Conservation (phyloP, 1,284 basidiomycete genomes). For the Papiliotrema laurentii region DNA sequence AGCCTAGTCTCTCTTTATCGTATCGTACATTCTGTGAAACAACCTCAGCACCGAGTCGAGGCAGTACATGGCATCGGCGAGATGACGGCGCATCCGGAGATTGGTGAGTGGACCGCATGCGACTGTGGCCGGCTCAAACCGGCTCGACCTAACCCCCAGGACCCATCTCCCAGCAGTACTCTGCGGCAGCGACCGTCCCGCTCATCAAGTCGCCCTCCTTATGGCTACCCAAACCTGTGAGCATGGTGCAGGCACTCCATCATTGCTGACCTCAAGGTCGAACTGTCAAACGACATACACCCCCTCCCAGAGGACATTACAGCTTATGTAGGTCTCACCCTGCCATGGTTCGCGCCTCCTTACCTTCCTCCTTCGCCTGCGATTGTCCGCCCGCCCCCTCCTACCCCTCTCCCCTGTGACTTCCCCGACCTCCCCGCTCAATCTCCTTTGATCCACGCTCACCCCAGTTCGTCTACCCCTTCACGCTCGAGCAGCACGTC, state of each 20-base stretch:
- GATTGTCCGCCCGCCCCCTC: too few species aligned
- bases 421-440: background rate
- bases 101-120: background rate
- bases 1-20: too few species aligned
- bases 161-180: constrained; percentile 58
- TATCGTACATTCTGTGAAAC: too few species aligned
- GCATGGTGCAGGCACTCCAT: constrained; percentile 26
- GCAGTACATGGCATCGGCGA: background rate
- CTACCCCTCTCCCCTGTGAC: too few species aligned
- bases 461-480: constrained; percentile 83
- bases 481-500: constrained; percentile 80
- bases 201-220: constrained; percentile 86
- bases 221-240: constrained; percentile 72
- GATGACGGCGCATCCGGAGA: background rate
- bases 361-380: background rate
- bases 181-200: constrained; percentile 66
- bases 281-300: constrained; percentile 81
- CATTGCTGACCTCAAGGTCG: constrained; percentile 55
- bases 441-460: background rate
- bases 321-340: constrained; percentile 62
- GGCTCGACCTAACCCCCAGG: constrained; percentile 33
- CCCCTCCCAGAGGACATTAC: constrained; percentile 83
- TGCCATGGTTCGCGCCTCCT: background rate
- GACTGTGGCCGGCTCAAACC: too few species aligned
- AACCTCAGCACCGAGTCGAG: too few species aligned